Percentiles rank a stretch among this genome's conserved stretches.
These are phyloP conservation scores for Trichoderma sp. DNA, from an alignment of 2,329 filamentous ascomycete genomes.

Conservation along the genomic window DNA sequence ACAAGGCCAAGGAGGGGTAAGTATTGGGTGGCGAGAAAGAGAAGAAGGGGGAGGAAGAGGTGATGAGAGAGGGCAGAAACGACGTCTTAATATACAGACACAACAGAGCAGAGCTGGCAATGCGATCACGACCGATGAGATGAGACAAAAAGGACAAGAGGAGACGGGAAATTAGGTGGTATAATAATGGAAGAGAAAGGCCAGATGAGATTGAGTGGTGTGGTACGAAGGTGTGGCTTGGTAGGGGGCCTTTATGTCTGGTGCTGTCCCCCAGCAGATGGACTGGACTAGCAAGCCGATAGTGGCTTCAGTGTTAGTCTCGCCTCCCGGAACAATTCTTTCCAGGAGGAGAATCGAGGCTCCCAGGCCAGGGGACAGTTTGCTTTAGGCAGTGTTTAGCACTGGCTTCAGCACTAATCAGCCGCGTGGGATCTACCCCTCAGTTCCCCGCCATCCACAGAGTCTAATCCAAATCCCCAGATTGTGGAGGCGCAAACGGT, in stretches of 20 bases:
- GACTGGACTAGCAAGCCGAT: neutral
- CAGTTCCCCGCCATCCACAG: constrained; percentile 12
- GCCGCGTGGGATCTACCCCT: constrained; percentile 17
- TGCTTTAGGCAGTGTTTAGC: neutral
- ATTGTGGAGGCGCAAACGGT: constrained; percentile 16
- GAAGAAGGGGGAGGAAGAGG: neutral
- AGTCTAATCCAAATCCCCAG: neutral
- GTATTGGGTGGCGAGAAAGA: neutral
- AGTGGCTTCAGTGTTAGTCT: neutral
- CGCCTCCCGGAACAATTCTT: constrained; percentile 16
- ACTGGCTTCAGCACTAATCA: neutral
- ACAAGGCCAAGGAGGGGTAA: neutral
- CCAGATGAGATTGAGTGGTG: neutral
- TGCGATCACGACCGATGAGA: neutral
- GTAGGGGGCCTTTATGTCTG: neutral
- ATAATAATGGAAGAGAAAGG: neutral
- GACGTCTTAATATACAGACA: neutral
- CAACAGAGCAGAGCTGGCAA: constrained; percentile 2
- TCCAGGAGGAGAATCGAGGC: constrained; percentile 15
- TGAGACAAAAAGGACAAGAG: neutral
- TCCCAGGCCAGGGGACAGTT: neutral
- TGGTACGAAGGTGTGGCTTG: neutral
- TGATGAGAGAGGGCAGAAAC: neutral
- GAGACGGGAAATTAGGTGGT: neutral
- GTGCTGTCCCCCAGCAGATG: neutral